Evolutionary conservation across 2,329 filamentous ascomycete species (phyloP).

Genomic region (Fusarium sp.): DNA sequence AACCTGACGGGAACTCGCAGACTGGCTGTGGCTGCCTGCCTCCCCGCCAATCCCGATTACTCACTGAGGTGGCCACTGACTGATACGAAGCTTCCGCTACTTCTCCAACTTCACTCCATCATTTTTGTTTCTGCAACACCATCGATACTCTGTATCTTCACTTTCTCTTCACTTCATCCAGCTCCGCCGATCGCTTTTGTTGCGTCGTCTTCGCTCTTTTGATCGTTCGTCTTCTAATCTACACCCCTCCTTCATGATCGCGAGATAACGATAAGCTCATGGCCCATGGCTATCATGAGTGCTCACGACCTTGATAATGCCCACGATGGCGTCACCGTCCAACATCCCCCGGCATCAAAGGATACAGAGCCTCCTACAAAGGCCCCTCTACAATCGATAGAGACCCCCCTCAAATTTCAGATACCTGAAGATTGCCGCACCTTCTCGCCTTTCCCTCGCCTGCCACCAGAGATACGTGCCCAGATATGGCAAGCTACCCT

Average conservation of each 20-base stretch:
- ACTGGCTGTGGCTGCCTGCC: slow-evolving; percentile 6
- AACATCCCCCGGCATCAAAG: neutral
- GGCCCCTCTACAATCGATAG: neutral
- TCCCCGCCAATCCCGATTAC: slow-evolving; percentile 18
- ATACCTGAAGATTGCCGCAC: slow-evolving; percentile 44
- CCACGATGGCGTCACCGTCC: neutral
- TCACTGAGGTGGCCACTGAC: neutral
- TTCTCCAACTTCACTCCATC: slow-evolving; percentile 19
- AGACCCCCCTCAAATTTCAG: slow-evolving; percentile 41
- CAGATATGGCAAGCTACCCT: slow-evolving; percentile 47
- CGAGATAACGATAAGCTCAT: slow-evolving; percentile 30
- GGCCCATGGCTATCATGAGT: slow-evolving; percentile 32
- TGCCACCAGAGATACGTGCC: slow-evolving; percentile 48
- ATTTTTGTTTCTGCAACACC: slow-evolving; percentile 20
- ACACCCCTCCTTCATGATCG: slow-evolving; percentile 29
- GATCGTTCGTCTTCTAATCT: neutral
- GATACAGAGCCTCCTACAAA: neutral
- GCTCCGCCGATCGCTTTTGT: neutral
- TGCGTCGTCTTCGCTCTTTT: neutral
- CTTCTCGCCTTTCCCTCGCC: slow-evolving; percentile 44
- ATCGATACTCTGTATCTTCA: slow-evolving; percentile 32
- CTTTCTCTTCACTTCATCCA: neutral
- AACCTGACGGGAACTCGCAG: neutral
- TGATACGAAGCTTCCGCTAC: slow-evolving; percentile 5
- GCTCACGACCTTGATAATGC: slow-evolving; percentile 11